Base-by-base conservation (phyloP, 768 basidiomycete species). In the Collybia mongolica region DNA sequence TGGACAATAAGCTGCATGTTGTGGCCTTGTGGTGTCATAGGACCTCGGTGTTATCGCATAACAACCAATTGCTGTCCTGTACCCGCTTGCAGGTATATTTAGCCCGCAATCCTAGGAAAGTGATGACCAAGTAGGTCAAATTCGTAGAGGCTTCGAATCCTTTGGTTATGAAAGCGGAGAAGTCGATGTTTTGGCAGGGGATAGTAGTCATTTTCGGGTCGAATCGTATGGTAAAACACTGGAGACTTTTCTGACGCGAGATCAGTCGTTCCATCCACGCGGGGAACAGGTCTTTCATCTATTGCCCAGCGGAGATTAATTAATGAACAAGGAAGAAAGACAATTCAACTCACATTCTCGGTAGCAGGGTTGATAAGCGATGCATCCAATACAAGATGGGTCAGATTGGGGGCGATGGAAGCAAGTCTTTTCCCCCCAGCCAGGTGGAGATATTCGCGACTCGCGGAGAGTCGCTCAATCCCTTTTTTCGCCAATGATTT, bases 141-240 rank as follows among this genome's bases (percentile, higher is more conserved):
- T 46, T 49, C 11, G 44, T 23, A 1, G 63, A 57, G 11, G 59
- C 55, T 11, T 56, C 52, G 39, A 64, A 64, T 22, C 58, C 54
- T 38, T 55, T 61, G 1, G 63, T 64, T 18, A 64, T 57, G 53
- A 64, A 57, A n/a, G 57, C 53, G 14, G 57, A 57, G 44, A 61
- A 64, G 41, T 64, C 60, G 14, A 64, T 45, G 39, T 59, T 54
- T 28, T 58, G 60, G 41, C 60, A 57, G 8, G 60, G 55, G 12
- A 46, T 46, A n/a, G 29, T 19, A 5, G 57, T 56, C 19, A 61
- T 56, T 11, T 23, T 22, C 18, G 61, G 61, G 42, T 57, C 55
- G 36, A 64, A 62, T 23, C 53, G 51, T 20, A 64, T 55, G n/a
- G 49, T 51, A 37, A 64, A 56, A 38, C 52, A 54, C 32, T 47